A percentile compares a stretch with the other conserved stretches of the same genome.
phyloP scores from a whole-genome alignment of 202 grass and related monocot genomes.

The Saccharum hybrid region DNA sequence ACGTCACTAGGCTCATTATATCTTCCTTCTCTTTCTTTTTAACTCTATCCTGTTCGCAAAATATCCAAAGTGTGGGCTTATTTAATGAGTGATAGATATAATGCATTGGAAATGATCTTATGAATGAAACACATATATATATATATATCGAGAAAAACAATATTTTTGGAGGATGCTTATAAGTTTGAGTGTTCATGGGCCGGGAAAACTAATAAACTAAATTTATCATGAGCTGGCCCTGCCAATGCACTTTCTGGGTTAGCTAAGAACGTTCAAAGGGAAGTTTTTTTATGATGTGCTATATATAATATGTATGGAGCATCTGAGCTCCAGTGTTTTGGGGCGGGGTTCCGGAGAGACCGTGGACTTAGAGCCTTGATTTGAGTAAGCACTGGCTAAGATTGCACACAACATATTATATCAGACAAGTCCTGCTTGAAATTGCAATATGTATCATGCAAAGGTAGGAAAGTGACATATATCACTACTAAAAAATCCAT shows the following conservation, averaged over 20 bases:
- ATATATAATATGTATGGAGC: too few species aligned
- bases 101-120: too few species aligned
- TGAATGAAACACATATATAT: not conserved
- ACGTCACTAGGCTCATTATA: too few species aligned
- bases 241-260: slow-evolving; percentile 9
- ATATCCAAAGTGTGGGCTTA: too few species aligned
- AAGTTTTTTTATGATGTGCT: not conserved
- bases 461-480: not conserved
- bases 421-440: not conserved
- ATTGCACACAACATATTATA: not conserved
- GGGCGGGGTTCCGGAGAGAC: not conserved
- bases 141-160: not conserved
- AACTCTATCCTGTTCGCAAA: too few species aligned
- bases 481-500: not conserved
- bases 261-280: slow-evolving; percentile 23
- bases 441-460: not conserved
- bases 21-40: too few species aligned
- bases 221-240: not conserved
- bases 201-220: not conserved
- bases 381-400: not conserved
- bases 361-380: not conserved
- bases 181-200: slow-evolving; percentile 4
- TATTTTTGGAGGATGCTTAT: not conserved
- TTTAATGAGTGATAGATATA: too few species aligned
- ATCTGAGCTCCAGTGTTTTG: too few species aligned